Evolutionary conservation across 208 protist genomes (phyloP).

Genomic region (Acanthamoeba sp.): DNA sequence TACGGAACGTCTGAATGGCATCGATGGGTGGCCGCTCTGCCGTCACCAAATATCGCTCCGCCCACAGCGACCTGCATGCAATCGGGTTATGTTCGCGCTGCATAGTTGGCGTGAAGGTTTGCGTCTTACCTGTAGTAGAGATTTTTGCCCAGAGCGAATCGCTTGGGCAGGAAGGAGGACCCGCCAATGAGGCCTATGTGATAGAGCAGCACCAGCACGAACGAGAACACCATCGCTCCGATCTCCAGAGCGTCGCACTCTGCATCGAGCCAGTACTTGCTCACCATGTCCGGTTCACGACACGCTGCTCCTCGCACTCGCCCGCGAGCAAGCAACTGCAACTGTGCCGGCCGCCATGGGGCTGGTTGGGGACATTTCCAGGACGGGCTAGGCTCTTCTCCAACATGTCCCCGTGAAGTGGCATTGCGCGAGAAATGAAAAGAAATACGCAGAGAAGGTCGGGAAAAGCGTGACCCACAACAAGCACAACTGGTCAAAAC

Average conservation of each 20-base stretch:
- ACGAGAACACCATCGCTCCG: constrained; percentile 28
- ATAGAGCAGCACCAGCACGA: constrained; percentile 1
- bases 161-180: constrained; percentile 1
- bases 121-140: constrained; percentile 66
- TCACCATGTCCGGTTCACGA: background rate
- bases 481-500: too few relatives aligned
- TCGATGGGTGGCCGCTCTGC: constrained; percentile 58
- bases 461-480: too few relatives aligned
- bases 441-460: too few relatives aligned
- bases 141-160: constrained; percentile 39
- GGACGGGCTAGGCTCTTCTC: too few relatives aligned
- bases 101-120: too few relatives aligned
- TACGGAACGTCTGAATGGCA: constrained; percentile 56
- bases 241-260: constrained; percentile 55
- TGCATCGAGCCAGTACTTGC: constrained; percentile 27
- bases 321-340: too few relatives aligned
- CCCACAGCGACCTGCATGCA: constrained; percentile 12
- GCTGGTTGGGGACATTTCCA: too few relatives aligned
- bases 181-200: constrained; percentile 11
- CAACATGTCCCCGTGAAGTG: too few relatives aligned
- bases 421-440: too few relatives aligned
- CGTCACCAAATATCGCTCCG: background rate
- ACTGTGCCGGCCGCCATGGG: too few relatives aligned
- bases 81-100: too few relatives aligned
- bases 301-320: too few relatives aligned